Percentiles rank a stretch among this genome's conserved stretches.
These are phyloP conservation scores for Fusarium kyushuense DNA, from an alignment of 2,329 filamentous ascomycete genomes.

Conservation along the genomic window DNA sequence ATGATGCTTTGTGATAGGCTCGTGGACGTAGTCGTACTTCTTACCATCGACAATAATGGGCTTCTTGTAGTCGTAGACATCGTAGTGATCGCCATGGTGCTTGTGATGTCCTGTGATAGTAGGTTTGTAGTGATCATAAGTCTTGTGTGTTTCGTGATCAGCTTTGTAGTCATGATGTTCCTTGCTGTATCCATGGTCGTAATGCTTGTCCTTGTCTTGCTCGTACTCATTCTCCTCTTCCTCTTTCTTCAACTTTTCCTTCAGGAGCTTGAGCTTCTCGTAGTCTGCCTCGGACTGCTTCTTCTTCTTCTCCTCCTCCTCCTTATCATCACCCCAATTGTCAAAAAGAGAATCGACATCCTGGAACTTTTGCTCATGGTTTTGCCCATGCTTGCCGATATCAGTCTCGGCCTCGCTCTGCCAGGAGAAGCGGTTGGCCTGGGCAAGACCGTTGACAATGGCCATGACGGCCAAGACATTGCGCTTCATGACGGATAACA, in stretches of 20 bases:
- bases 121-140: constrained; percentile 10
- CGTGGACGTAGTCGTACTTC: constrained; percentile 33
- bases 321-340: constrained; percentile 16
- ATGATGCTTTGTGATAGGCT: constrained; percentile 26
- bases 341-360: not conserved
- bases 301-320: constrained; percentile 8
- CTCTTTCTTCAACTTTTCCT: constrained; percentile 6
- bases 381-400: not conserved
- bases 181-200: not conserved
- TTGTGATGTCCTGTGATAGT: constrained; percentile 5
- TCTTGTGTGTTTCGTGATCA: constrained; percentile 5
- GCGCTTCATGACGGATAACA: constrained; percentile 40
- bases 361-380: not conserved
- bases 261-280: not conserved
- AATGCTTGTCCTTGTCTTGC: constrained; percentile 1
- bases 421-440: constrained; percentile 31
- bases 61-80: constrained; percentile 6
- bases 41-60: constrained; percentile 9
- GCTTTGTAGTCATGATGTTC: constrained; percentile 5
- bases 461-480: constrained; percentile 44
- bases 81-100: constrained; percentile 11
- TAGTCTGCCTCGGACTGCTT: constrained; percentile 5
- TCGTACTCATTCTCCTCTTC: constrained; percentile 1
- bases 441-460: constrained; percentile 39
- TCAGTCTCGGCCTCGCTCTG: constrained; percentile 17